Evolutionary conservation across 176 grass and related monocot genomes (phyloP).

Genomic region (Musa acuminata): DNA sequence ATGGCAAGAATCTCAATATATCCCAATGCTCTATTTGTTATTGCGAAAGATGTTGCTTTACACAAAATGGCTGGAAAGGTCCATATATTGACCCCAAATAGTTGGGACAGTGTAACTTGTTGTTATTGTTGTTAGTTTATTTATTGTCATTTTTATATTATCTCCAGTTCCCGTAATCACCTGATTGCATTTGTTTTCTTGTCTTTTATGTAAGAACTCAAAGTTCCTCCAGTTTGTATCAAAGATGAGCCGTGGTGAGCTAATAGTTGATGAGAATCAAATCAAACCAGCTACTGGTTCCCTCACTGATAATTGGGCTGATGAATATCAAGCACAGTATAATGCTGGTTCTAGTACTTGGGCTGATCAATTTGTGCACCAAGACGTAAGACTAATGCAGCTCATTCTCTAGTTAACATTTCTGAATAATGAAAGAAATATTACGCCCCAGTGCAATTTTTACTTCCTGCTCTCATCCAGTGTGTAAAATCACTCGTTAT

Average conservation of each 20-base stretch:
- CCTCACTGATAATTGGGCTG: constrained; percentile 68
- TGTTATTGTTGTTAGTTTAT: neutral
- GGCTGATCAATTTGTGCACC: constrained; percentile 74
- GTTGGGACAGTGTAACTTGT: too few species aligned
- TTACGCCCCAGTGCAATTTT: neutral
- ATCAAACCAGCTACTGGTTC: constrained; percentile 76
- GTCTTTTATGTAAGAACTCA: constrained; percentile 56
- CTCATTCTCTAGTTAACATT: neutral
- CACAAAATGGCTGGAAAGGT: too few species aligned
- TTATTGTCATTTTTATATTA: constrained; percentile 10
- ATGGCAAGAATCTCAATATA: too few species aligned
- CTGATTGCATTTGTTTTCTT: constrained; percentile 20
- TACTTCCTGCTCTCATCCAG: neutral
- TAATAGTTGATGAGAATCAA: constrained; percentile 98
- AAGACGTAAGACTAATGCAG: constrained; percentile 44
- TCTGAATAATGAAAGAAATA: neutral
- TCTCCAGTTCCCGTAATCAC: constrained; percentile 19
- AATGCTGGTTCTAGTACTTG: constrained; percentile 69
- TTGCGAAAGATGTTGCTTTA: too few species aligned
- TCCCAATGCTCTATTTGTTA: too few species aligned
- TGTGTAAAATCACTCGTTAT: neutral
- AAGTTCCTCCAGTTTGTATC: constrained; percentile 98
- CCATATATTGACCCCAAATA: too few species aligned
- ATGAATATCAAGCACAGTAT: constrained; percentile 88
- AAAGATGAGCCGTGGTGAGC: constrained; percentile 96